Conservation (phyloP, 148 eudicot genomes). For the Amaranthus cruentus region DNA sequence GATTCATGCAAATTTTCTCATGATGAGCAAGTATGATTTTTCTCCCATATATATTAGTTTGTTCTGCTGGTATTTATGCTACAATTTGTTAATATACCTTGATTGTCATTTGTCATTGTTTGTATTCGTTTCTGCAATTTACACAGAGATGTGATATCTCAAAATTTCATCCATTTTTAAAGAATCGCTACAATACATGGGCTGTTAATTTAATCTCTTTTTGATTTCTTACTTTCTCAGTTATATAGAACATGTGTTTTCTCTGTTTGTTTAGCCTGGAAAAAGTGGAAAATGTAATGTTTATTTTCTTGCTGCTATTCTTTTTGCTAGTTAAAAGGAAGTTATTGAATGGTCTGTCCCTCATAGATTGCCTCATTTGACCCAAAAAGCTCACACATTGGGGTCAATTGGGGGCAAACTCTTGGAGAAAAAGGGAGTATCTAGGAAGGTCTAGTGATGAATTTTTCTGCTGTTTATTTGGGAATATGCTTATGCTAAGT, state of each 20-base stretch:
- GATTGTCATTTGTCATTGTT: no score
- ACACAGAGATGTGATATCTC: no score
- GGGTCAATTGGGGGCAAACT: no score
- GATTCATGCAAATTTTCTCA: slow-evolving; percentile 89
- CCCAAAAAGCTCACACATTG: no score
- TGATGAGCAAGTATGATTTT: slow-evolving; percentile 57
- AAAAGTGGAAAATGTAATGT: background rate
- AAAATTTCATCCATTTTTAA: no score
- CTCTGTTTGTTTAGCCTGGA: background rate
- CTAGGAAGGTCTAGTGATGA: background rate
- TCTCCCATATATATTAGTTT: background rate
- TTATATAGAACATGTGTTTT: no score
- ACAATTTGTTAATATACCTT: no score
- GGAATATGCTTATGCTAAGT: no score
- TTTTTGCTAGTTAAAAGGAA: background rate
- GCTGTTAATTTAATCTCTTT: background rate
- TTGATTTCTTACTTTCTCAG: background rate
- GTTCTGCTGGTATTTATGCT: background rate
- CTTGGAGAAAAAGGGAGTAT: background rate
- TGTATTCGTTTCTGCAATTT: no score
- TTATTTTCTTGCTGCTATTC: background rate
- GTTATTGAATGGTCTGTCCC: no score
- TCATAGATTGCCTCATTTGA: no score
- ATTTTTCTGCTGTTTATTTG: background rate
- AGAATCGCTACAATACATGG: no score